A percentile compares a stretch with the other conserved stretches of the same genome.
Evolutionary conservation across 345 rosid species (phyloP).

Genomic region (Salix koriyanagi): DNA sequence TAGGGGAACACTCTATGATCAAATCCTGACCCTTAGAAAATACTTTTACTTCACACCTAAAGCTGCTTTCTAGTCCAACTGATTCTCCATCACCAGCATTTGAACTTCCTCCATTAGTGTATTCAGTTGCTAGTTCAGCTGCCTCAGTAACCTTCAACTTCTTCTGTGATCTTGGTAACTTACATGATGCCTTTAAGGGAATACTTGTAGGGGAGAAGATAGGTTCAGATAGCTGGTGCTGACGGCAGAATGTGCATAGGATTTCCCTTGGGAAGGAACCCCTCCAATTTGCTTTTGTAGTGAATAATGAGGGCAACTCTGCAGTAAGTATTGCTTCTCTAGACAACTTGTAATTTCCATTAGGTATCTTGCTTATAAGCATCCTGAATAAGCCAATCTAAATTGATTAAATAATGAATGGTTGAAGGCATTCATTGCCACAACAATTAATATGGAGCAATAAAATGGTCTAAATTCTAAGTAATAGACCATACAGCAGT

Average conservation of each 20-base stretch:
- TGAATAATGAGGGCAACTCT: constrained; percentile 60
- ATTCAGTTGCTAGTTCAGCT: constrained; percentile 24
- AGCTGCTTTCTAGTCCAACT: constrained; percentile 30
- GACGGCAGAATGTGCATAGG: constrained; percentile 71
- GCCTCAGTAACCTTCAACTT: constrained; percentile 42
- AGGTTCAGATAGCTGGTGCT: constrained; percentile 78
- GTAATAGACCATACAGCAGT: not conserved
- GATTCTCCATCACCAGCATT: constrained; percentile 22
- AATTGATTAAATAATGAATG: constrained; percentile 1
- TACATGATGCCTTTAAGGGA: constrained; percentile 42
- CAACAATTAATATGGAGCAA: no score
- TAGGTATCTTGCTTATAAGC: constrained; percentile 63
- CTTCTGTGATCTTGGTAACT: constrained; percentile 47
- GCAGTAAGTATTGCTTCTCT: constrained; percentile 66
- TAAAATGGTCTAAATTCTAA: not conserved
- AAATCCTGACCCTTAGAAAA: constrained; percentile 56
- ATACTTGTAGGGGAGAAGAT: constrained; percentile 33
- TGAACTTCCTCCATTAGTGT: constrained; percentile 29
- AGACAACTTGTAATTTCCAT: constrained; percentile 77
- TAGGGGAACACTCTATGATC: constrained; percentile 62
- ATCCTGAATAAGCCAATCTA: constrained; percentile 41
- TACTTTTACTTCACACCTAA: constrained; percentile 65
- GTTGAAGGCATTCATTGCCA: not conserved
- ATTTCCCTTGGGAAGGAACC: constrained; percentile 82
- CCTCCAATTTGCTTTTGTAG: constrained; percentile 77